phyloP scores from a whole-genome alignment of 768 basidiomycete genomes.

The Fistulinella prunicolor region DNA sequence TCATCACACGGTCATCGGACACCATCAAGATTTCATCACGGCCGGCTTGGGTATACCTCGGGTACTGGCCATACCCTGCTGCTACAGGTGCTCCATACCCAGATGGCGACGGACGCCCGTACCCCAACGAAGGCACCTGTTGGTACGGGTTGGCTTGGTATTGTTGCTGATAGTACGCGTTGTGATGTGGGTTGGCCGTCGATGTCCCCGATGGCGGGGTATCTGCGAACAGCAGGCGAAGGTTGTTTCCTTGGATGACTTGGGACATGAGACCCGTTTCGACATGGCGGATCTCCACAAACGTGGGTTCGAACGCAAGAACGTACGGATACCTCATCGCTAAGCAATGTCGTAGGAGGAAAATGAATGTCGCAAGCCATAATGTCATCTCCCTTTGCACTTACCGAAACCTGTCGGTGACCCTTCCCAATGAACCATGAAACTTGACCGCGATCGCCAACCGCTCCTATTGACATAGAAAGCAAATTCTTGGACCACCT shows the following conservation, averaged over 20 bases:
- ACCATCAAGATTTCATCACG: conserved; percentile 88
- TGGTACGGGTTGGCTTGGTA: conserved; percentile 35
- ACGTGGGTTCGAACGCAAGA: conserved; percentile 92
- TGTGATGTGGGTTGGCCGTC: conserved; percentile 40
- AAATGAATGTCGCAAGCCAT: neutral
- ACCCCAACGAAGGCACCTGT: conserved; percentile 23
- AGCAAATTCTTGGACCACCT: conserved; percentile 72
- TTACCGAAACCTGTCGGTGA: conserved; percentile 89
- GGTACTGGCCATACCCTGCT: conserved; percentile 40
- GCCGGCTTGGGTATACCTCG: conserved; percentile 49
- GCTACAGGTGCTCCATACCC: conserved; percentile 25
- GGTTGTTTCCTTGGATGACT: conserved; percentile 90
- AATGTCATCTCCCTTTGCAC: conserved; percentile 28
- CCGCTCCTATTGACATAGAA: conserved; percentile 99
- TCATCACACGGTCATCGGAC: conserved; percentile 82
- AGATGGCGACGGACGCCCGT: conserved; percentile 26
- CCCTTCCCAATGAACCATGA: conserved; percentile 98
- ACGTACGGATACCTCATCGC: conserved; percentile 97
- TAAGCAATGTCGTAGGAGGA: conserved; percentile 31
- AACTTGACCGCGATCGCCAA: conserved; percentile 83
- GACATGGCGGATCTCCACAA: conserved; percentile 95
- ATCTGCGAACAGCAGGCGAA: conserved; percentile 90
- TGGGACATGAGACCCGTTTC: conserved; percentile 90
- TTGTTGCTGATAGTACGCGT: conserved; percentile 32
- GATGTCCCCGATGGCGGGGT: conserved; percentile 85